Percentiles rank a stretch among this genome's conserved stretches.
phyloP scores from a whole-genome alignment of 805 yeast genomes.

The Pichia manshurica region DNA sequence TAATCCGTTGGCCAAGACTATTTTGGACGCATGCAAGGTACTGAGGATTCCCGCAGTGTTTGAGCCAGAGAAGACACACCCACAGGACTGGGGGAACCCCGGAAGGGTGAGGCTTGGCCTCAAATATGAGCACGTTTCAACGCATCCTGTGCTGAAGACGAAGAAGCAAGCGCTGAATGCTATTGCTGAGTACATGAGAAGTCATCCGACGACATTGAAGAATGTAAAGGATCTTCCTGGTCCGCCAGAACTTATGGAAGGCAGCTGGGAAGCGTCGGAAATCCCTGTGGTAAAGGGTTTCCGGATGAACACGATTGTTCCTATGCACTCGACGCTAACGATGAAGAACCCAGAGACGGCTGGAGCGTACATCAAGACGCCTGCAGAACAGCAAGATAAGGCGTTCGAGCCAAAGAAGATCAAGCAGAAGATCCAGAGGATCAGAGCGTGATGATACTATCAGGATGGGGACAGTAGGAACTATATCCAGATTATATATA shows the following conservation, averaged over 20 bases:
- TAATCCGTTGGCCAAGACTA: constrained; percentile 81
- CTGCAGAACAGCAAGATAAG: constrained; percentile 38
- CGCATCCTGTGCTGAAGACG: constrained; percentile 33
- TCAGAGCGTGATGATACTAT: no score
- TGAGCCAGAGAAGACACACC: constrained; percentile 84
- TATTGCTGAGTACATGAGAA: constrained; percentile 54
- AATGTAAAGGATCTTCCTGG: constrained; percentile 60
- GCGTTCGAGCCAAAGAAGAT: constrained; percentile 25
- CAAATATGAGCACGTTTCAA: constrained; percentile 42
- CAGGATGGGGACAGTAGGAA: no score
- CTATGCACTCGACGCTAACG: constrained; percentile 75
- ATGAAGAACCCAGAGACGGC: constrained; percentile 82
- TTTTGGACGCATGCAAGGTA: constrained; percentile 60
- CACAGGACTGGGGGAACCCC: constrained; percentile 95
- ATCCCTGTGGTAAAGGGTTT: constrained; percentile 81
- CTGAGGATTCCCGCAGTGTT: constrained; percentile 36
- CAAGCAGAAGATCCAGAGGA: constrained; percentile 56
- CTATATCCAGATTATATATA: constrained; percentile 6
- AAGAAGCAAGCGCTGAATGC: constrained; percentile 63
- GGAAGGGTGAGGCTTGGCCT: constrained; percentile 84
- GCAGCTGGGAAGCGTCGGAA: constrained; percentile 48
- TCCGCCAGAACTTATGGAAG: constrained; percentile 53
- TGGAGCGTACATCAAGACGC: constrained; percentile 52
- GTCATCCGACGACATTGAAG: constrained; percentile 62
- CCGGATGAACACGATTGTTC: constrained; percentile 80